Evolutionary conservation across 257 asterid species (phyloP), one percentile per base, ranked within the genome.

Genomic region (Solanum virginianum): DNA sequence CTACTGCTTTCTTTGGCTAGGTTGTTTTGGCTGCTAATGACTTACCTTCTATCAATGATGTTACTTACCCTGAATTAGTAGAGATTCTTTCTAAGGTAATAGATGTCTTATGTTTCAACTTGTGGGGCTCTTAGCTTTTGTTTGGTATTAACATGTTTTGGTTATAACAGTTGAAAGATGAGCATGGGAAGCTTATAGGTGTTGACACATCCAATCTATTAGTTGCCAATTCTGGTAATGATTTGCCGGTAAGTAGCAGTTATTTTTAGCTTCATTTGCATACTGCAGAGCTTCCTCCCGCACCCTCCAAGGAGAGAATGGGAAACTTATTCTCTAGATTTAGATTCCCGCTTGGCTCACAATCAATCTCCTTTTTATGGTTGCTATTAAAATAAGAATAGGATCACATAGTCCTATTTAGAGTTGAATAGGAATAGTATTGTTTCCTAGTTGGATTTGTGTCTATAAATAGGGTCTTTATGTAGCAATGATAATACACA

Each of bases 1-100:
- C 43, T 22, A 49, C 45, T 2, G 14, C n/a, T 74, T 22, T 47
- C 81, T 22, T 47, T 22, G 41, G 51, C 88, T 95, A 96, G 99
- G 99, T 97, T 84, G 93, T 97, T 71, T 89, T 97, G 91, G 97
- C 98, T 13, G 98, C 98, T 85, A 95, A 97, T 88, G 98, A 97
- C 87, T 87, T 94, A 87, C 99, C 99, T 79, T 95, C 99, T 62
- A 97, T 97, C 87, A 97, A 97, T 86, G 99, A 97, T 80, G 91
- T 97, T 85, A 95, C 97, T 80, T 92, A 94, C 88, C 77, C 88
- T 0, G 99, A 97, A 89, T 90, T 97, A 84, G 80, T 95, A 86
- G 96, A 97, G 87, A 90, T 95, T 86, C 82, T 97, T 79, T 88
- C 92, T 7, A 93, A 95, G 98, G 99, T 96, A 87, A 80, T 74